Evolutionary conservation across 1,284 basidiomycete genomes (phyloP), one percentile per base, ranked within the genome.

Genomic region (Volvariella volvacea): DNA sequence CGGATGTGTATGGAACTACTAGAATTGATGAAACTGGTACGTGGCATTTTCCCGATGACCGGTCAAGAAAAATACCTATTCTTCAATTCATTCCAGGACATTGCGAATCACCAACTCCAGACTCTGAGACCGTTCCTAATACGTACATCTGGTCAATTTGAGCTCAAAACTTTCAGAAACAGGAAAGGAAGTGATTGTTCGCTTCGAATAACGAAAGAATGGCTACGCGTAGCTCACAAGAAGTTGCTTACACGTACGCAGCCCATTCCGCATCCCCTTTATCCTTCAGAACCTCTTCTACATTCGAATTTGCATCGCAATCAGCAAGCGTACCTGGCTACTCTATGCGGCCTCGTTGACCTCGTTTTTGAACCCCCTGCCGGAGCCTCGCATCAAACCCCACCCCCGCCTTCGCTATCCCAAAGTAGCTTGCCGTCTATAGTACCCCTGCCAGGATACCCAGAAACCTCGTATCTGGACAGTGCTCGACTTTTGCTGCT

Each of bases 71-170:
- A 50, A 39, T 42, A 54, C 31, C 46, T 37, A 37, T 51, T 25
- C 38, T 48, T 51, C 34, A 50, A 22, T 25, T 50, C 52, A 38
- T 45, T 49, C 4, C 58, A 92, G 90, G 92, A 96, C 63, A 92
- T 95, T 53, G 92, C 92, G 32, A 96, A 96, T 61, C 92, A 95
- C 65, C 92, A 95, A 66, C 77, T 95, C 16, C 86, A 92, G 60
- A 83, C 88, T 22, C 74, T 93, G 14, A 83, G 91, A 45, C 88
- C 90, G 14, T 90, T 84, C 66, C 76, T 96, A 48, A 76, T 91
- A 53, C 80, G 84, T 49, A 83, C 84, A 28, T 86, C 92, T 0
- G 81, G 83, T 32, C 78, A 83, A 39, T 91, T 90, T 56, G 92
- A 95, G 64, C 74, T 83, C 52, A 78, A 80, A 53, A 82, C 82